phyloP scores from a whole-genome alignment of 2,329 filamentous ascomycete genomes.

The Pseudogymnoascus pannorum region DNA sequence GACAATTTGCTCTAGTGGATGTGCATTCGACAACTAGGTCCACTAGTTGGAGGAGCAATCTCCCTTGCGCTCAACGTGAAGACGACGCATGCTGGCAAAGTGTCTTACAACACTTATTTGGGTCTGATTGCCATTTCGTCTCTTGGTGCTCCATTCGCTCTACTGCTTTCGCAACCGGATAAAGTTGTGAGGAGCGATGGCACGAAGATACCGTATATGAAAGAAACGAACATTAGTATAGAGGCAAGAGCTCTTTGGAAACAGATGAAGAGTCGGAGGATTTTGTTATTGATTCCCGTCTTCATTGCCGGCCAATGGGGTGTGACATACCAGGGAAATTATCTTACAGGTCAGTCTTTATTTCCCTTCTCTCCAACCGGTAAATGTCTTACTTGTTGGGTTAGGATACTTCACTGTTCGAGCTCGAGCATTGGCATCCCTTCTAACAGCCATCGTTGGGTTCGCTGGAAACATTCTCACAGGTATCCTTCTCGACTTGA shows the following conservation, averaged over 20 bases:
- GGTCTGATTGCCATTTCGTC: constrained; percentile 66
- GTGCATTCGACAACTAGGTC: constrained; percentile 49
- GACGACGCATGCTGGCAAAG: constrained; percentile 50
- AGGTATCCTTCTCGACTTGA: neutral
- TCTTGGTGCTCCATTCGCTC: constrained; percentile 53
- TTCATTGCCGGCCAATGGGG: constrained; percentile 52
- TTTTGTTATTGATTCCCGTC: constrained; percentile 57
- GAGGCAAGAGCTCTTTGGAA: constrained; percentile 54
- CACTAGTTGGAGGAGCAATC: constrained; percentile 65
- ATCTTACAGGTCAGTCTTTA: neutral
- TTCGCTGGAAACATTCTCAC: neutral
- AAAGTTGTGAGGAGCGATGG: constrained; percentile 61
- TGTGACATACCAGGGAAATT: constrained; percentile 50
- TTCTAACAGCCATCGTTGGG: constrained; percentile 28
- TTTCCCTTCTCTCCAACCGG: neutral
- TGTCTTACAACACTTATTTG: constrained; percentile 62
- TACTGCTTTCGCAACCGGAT: constrained; percentile 53
- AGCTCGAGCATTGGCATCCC: constrained; percentile 61
- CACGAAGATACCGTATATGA: constrained; percentile 38
- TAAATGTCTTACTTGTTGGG: neutral
- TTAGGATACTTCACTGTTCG: constrained; percentile 59
- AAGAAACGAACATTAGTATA: constrained; percentile 46
- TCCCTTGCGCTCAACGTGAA: constrained; percentile 60
- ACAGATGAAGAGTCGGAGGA: constrained; percentile 49
- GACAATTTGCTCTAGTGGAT: constrained; percentile 44